These are phyloP conservation scores for Neonectria magnoliae DNA, from an alignment of 2,329 filamentous ascomycete genomes.

Conservation along the genomic window DNA sequence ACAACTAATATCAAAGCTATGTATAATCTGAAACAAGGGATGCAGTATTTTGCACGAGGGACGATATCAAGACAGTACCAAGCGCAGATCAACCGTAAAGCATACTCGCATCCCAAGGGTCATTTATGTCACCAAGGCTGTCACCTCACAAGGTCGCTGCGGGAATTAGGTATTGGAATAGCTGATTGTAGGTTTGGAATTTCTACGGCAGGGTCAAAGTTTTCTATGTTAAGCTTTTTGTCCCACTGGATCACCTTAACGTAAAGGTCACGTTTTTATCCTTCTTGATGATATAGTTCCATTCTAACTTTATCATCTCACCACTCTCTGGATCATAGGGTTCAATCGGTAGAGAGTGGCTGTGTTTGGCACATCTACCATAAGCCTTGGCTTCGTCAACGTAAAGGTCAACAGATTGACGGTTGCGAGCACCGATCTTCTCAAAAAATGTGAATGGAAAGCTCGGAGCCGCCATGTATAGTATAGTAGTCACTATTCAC, in stretches of 20 bases:
- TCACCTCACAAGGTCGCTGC: background rate
- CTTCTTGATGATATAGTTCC: background rate
- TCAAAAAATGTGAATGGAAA: too few species aligned
- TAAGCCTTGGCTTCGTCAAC: too few species aligned
- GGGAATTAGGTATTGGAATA: background rate
- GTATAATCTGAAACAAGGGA: too few species aligned
- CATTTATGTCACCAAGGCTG: background rate
- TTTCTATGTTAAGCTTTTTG: background rate
- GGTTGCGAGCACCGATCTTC: too few species aligned
- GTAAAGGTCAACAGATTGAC: too few species aligned
- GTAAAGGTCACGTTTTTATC: background rate
- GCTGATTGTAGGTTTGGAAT: background rate
- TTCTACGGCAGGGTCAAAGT: background rate
- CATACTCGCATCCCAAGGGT: background rate
- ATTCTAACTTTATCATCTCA: background rate
- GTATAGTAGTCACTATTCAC: too few species aligned
- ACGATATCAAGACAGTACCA: background rate
- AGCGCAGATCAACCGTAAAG: background rate
- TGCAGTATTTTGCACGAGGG: background rate
- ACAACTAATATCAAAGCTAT: too few species aligned
- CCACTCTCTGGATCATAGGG: too few species aligned
- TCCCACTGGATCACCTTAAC: background rate
- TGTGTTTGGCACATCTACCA: too few species aligned
- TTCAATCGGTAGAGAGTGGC: too few species aligned
- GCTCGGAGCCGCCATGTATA: too few species aligned